Evolutionary conservation across 1,139 yeast species (phyloP).

Genomic region (Pichia inconspicua): DNA sequence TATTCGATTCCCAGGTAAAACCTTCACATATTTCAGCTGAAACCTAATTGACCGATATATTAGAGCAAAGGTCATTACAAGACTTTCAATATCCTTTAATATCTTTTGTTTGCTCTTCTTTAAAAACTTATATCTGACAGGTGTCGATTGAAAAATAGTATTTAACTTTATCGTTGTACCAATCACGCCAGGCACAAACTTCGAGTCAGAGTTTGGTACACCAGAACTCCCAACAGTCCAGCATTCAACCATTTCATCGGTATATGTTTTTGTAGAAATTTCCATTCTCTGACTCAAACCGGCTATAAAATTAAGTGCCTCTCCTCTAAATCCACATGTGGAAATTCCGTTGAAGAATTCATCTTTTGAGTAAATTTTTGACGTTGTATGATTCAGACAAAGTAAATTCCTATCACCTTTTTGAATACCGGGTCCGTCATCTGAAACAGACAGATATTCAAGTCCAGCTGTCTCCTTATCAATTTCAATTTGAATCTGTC

Average conservation of each 20-base stretch:
- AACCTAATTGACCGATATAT: conserved; percentile 29
- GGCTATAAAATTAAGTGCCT: conserved; percentile 66
- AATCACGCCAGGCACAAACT: conserved; percentile 22
- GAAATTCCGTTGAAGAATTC: conserved; percentile 39
- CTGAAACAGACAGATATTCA: conserved; percentile 54
- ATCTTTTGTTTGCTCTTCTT: conserved; percentile 24
- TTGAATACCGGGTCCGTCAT: conserved; percentile 70
- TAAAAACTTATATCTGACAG: conserved; percentile 32
- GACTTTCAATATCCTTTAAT: conserved; percentile 22
- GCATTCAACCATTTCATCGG: conserved; percentile 28
- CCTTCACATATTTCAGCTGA: conserved; percentile 21
- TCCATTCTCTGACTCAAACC: conserved; percentile 35
- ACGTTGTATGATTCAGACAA: conserved; percentile 65
- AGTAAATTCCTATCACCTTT: conserved; percentile 49
- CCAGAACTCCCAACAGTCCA: conserved; percentile 34
- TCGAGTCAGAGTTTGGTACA: conserved; percentile 16
- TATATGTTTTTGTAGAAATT: conserved; percentile 28
- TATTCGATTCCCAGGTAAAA: conserved; percentile 13
- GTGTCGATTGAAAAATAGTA: conserved; percentile 29
- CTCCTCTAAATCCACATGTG: conserved; percentile 79
- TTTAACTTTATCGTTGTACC: conserved; percentile 34
- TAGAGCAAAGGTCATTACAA: conserved; percentile 30
- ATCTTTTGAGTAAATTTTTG: conserved; percentile 48
- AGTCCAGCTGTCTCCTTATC: conserved; percentile 58
- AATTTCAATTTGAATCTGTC: conserved; percentile 52